Evolutionary conservation across 305 asterid genomes (phyloP).

Genomic region (Plantago lanceolata): DNA sequence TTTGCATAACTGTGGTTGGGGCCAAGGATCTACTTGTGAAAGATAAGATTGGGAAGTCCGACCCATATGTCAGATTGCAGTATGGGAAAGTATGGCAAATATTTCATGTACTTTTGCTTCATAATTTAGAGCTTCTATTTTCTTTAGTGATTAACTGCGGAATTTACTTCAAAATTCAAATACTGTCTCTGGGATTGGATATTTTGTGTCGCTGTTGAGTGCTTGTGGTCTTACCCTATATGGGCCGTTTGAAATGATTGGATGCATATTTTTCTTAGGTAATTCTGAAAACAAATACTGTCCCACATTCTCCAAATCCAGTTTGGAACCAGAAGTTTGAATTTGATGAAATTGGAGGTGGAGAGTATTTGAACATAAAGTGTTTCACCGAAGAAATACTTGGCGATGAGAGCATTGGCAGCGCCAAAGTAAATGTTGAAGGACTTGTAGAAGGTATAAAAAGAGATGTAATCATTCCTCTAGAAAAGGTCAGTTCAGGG

Average conservation of each 20-base stretch:
- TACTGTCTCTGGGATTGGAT: background rate
- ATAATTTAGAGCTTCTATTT: background rate
- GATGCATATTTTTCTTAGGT: slow-evolving; percentile 40
- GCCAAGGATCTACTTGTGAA: slow-evolving; percentile 72
- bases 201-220: background rate
- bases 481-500: slow-evolving; percentile 85
- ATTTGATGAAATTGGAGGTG: slow-evolving; percentile 83
- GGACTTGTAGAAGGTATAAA: slow-evolving; percentile 77
- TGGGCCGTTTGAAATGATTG: background rate
- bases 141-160: background rate
- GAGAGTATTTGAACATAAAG: slow-evolving; percentile 79
- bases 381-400: slow-evolving; percentile 76
- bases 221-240: background rate
- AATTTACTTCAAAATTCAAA: background rate
- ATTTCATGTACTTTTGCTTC: background rate
- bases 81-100: slow-evolving; percentile 70
- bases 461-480: slow-evolving; percentile 83
- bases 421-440: slow-evolving; percentile 91
- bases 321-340: slow-evolving; percentile 88
- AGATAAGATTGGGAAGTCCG: slow-evolving; percentile 73
- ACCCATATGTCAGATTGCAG: slow-evolving; percentile 72
- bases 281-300: slow-evolving; percentile 56
- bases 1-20: slow-evolving; percentile 60
- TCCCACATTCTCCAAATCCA: slow-evolving; percentile 60
- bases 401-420: slow-evolving; percentile 83